Base-by-base conservation (phyloP, 768 basidiomycete genomes). In the Mrakia hoshinonis region DNA sequence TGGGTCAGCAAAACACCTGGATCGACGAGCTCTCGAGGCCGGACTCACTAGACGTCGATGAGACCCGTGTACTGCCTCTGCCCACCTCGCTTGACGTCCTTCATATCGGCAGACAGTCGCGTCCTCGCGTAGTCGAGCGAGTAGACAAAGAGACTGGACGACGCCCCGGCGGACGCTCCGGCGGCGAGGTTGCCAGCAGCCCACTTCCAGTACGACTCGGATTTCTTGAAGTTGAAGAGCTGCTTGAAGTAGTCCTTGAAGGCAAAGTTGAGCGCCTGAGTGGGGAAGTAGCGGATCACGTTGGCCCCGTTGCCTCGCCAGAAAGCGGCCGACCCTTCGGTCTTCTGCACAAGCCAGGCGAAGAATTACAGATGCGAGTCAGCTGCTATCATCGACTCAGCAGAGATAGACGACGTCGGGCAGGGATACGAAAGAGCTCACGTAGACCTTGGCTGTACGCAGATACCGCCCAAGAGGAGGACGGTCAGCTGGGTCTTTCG, bases 301-400 rank as follows among this genome's bases (percentile, higher is more conserved):
- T 99, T 99, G 86, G 96, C 95, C 70, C 94, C 97, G 87, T 99
- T 99, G 82, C 96, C 96, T 84, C 96, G 85, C 96, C 96, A 98
- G 79, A 99, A 84, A 26, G 96, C 90, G 74, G 92, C 85, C 67
- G 95, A 83, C 81, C 96, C 96, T 85, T 99, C 96, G 20, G 54
- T 55, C 18, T 26, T 15, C 54, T 55, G 29, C 18, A 11, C 10
- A 11, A 15, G 26, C 29, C 2, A 18, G 34, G 13, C 2, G n/a
- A 1, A 13, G 34, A 55, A 3, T 5, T 24, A 55, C 13, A 18
- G 18, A n/a, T 29, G 15, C 29, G 29, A 34, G 2, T 6, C 22
- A 6, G 15, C 26, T 51, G 18, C 24, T 18, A 34, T 18, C 2
- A 15, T 34, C 6, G 29, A 34, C 54, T 55, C 29, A 18, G 18